Conservation (phyloP, 805 yeast species). For the Spathaspora passalidarum region DNA sequence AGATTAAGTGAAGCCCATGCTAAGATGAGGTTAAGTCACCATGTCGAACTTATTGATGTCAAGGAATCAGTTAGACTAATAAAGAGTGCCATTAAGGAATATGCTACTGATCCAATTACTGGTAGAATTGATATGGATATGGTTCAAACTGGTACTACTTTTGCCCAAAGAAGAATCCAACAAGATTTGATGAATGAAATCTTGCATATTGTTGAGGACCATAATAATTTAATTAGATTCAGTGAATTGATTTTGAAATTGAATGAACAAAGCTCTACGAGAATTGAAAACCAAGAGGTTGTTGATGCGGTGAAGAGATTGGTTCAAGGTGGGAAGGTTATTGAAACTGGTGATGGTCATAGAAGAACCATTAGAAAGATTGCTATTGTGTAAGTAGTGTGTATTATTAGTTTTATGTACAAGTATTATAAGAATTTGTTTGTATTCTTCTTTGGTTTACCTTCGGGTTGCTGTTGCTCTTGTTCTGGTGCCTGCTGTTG, state of each 20-base stretch:
- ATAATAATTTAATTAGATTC: constrained; percentile 50
- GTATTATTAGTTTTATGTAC: neutral
- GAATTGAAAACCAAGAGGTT: constrained; percentile 69
- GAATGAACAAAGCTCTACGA: constrained; percentile 62
- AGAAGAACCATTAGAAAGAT: constrained; percentile 52
- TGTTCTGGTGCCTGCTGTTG: neutral
- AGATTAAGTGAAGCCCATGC: constrained; percentile 96
- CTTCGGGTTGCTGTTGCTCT: neutral
- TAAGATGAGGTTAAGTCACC: constrained; percentile 77
- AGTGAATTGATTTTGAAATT: constrained; percentile 56
- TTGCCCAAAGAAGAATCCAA: constrained; percentile 75
- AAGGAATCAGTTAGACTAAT: constrained; percentile 91
- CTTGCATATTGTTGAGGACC: constrained; percentile 49
- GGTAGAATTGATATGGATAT: constrained; percentile 97
- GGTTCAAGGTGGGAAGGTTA: constrained; percentile 67
- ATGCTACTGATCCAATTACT: constrained; percentile 96
- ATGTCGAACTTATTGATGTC: constrained; percentile 79
- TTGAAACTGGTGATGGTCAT: constrained; percentile 69
- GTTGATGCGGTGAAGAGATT: constrained; percentile 64
- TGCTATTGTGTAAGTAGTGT: constrained; percentile 8
- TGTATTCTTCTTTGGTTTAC: constrained; percentile 3
- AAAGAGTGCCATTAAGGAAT: constrained; percentile 91
- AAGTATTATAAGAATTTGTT: constrained; percentile 11
- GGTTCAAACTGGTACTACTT: constrained; percentile 92
- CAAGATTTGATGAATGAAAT: constrained; percentile 70